Percentiles rank a stretch among this genome's conserved stretches.
phyloP scores from a whole-genome alignment of 345 rosid species.

The Murraya paniculata region DNA sequence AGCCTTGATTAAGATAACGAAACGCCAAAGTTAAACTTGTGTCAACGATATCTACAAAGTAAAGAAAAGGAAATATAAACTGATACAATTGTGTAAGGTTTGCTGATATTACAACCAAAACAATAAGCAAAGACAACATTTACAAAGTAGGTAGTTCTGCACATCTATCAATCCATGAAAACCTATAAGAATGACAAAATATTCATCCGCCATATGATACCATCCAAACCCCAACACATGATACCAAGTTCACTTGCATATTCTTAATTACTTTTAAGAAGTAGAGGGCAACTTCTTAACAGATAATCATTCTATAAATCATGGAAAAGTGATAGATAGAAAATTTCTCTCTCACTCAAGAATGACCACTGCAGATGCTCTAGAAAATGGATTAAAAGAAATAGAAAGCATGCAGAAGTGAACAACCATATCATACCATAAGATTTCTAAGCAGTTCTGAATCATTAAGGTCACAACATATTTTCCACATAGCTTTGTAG shows the following conservation, averaged over 20 bases:
- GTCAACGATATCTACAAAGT: not conserved
- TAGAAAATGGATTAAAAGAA: slow-evolving; percentile 4
- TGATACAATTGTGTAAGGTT: not conserved
- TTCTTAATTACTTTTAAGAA: not conserved
- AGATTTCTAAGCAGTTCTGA: slow-evolving; percentile 65
- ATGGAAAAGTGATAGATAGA: not conserved
- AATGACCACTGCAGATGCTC: not conserved
- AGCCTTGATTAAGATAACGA: slow-evolving; percentile 1
- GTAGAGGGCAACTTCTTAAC: not conserved
- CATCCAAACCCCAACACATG: not conserved
- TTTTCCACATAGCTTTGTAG: slow-evolving; percentile 75
- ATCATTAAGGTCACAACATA: slow-evolving; percentile 87
- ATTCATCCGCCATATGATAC: not conserved
- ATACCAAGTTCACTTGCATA: not conserved
- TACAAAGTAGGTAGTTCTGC: not conserved
- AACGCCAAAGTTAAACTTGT: slow-evolving; percentile 6
- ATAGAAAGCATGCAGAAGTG: slow-evolving; percentile 7
- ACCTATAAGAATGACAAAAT: not conserved
- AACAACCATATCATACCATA: slow-evolving; percentile 54
- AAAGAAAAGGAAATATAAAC: not conserved
- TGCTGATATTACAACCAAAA: not conserved
- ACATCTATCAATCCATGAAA: not conserved
- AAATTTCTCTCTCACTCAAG: not conserved
- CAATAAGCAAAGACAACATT: not conserved
- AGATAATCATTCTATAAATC: not conserved